phyloP scores from a whole-genome alignment of 2,329 filamentous ascomycete genomes.

The Aspergillus brunneoviolaceus region DNA sequence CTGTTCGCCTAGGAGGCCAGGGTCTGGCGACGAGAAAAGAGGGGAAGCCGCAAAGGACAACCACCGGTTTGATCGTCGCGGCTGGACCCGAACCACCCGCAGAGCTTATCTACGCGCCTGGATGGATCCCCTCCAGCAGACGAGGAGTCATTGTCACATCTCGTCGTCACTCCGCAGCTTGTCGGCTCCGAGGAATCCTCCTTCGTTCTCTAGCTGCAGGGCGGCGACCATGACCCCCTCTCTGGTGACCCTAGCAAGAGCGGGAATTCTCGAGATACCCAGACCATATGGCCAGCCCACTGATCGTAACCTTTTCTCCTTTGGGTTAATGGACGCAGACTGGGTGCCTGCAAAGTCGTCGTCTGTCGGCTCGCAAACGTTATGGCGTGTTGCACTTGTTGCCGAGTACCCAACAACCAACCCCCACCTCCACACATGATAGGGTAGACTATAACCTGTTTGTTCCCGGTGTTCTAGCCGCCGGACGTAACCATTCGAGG shows the following conservation, averaged over 20 bases:
- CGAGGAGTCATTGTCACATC: background rate
- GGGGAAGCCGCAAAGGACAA: constrained; percentile 13
- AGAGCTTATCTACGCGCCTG: constrained; percentile 26
- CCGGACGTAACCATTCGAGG: background rate
- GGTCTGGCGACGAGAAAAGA: constrained; percentile 4
- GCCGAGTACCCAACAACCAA: background rate
- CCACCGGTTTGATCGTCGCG: constrained; percentile 27
- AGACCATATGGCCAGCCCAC: background rate
- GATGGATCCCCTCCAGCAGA: constrained; percentile 10
- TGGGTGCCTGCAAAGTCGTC: background rate
- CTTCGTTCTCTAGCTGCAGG: too few relatives aligned
- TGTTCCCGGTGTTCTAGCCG: background rate
- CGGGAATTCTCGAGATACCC: too few relatives aligned
- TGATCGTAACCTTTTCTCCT: background rate
- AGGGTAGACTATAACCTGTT: background rate
- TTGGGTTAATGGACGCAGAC: background rate
- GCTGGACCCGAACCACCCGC: constrained; percentile 20
- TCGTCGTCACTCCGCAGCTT: constrained; percentile 5
- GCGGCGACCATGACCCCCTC: too few relatives aligned
- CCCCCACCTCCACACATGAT: background rate
- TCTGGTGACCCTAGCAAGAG: too few relatives aligned
- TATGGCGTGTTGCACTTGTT: background rate
- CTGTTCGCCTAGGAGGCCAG: background rate
- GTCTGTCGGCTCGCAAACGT: background rate
- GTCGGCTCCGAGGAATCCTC: background rate